Conservation (phyloP, 1,284 basidiomycete genomes). For the Heterobasidion irregulare region DNA sequence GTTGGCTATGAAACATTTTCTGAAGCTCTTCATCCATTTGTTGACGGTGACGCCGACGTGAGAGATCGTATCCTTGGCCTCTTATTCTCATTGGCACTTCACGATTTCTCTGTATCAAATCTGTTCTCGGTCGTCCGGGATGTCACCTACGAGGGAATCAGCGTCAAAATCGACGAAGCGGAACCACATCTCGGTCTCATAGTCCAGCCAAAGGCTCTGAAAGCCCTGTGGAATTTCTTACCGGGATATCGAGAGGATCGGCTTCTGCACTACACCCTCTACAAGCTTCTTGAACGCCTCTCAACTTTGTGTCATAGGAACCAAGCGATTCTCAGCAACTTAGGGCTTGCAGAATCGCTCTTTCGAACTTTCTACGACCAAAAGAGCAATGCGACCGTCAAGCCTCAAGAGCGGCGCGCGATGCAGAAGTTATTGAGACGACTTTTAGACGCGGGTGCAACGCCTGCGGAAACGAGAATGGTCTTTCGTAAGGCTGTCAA, state of each 20-base stretch:
- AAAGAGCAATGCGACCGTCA: slow-evolving; percentile 18
- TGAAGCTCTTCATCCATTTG: slow-evolving; percentile 43
- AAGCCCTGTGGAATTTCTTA: slow-evolving; percentile 43
- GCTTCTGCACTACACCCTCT: slow-evolving; percentile 37
- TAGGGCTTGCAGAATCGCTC: slow-evolving; percentile 44
- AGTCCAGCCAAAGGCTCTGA: slow-evolving; percentile 45
- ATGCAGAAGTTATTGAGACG: slow-evolving; percentile 53
- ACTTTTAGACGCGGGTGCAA: slow-evolving; percentile 64
- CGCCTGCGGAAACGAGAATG: slow-evolving; percentile 45
- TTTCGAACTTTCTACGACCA: slow-evolving; percentile 29
- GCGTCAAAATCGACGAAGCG: slow-evolving; percentile 28
- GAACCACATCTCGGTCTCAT: slow-evolving; percentile 39
- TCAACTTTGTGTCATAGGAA: slow-evolving; percentile 56
- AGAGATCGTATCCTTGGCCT: slow-evolving; percentile 50
- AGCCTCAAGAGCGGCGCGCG: slow-evolving; percentile 39
- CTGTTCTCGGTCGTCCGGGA: slow-evolving; percentile 37
- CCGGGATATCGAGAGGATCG: slow-evolving; percentile 16
- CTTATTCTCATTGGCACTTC: slow-evolving; percentile 52
- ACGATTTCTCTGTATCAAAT: slow-evolving; percentile 49
- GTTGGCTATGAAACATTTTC: slow-evolving; percentile 60
- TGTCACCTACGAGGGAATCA: slow-evolving; percentile 20
- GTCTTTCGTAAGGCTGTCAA: slow-evolving; percentile 55
- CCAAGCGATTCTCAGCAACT: slow-evolving; percentile 51
- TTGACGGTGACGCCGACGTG: slow-evolving; percentile 34
- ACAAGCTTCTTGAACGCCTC: slow-evolving; percentile 56